Base-by-base conservation (phyloP, 2,329 filamentous ascomycete genomes). In the Ascochyta clinopodiicola region DNA sequence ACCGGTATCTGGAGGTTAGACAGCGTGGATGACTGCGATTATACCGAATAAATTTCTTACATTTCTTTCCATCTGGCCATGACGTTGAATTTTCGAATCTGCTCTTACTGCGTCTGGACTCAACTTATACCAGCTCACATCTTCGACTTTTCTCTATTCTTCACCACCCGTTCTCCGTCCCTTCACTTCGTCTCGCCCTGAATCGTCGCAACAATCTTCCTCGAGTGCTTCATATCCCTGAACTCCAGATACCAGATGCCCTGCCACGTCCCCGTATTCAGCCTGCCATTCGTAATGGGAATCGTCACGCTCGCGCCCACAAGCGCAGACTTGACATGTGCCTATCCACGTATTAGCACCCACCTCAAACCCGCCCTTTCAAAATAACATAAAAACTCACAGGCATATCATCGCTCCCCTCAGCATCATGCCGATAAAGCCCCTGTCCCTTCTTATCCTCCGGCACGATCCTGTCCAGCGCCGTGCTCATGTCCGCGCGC, bases 211-310 rank as follows among this genome's bases (percentile, higher is more conserved):
- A 99, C 88, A 12, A 98, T 85, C 73, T 87, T 90, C 69, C 95
- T 85, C 61, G 86, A 82, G 77, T 97, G 93, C 77, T 86, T 91
- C 64, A 80, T 80, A 3, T 81, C 84, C 52, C 94, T 84, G 74
- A 98, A 98, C 77, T 98, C 95, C 62, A 97, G 79, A 75, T 96
- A 96, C 90, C 91, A 98, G 56, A 98, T 94, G 0, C 95, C 87
- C 86, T 95, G 91, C 91, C 90, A 94, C 15, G 86, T 88, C 1
- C 86, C 86, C 15, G 82, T 85, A 9, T 80, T 88, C 72, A 98
- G 75, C 66, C 85, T 87, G 35, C 95, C 95, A 70, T 98, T 87
- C 57, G 85, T 89, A 74, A 99, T 97, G 1, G 95, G 95, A 55
- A 99, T 89, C 6, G 88, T 94, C 2, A 98, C 87, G 65, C 90